Evolutionary conservation across 768 basidiomycete species (phyloP).

Genomic region (Lactifluus piperatus): DNA sequence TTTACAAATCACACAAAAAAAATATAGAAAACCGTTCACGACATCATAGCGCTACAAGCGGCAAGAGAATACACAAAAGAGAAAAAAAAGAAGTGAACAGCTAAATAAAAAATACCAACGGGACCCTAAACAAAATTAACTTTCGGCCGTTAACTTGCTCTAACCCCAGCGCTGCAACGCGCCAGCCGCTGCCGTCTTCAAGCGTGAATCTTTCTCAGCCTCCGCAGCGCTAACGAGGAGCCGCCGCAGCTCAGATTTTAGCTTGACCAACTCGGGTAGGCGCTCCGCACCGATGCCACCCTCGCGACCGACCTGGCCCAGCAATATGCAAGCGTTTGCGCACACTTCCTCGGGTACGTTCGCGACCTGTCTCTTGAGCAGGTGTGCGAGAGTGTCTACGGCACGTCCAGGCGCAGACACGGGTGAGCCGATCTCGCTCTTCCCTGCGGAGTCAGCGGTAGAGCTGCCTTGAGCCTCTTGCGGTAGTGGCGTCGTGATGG

Average conservation of each 20-base stretch:
- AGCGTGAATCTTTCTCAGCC: conserved; percentile 29
- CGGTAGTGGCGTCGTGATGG: conserved; percentile 44
- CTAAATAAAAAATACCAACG: neutral
- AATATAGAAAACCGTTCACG: neutral
- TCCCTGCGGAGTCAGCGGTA: conserved; percentile 30
- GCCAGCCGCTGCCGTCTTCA: conserved; percentile 34
- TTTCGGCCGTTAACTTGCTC: too few relatives aligned
- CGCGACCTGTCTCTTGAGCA: conserved; percentile 42
- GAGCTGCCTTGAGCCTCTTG: conserved; percentile 28
- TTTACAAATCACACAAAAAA: neutral
- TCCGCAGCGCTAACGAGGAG: conserved; percentile 41
- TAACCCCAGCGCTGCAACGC: conserved; percentile 26
- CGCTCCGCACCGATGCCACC: conserved; percentile 36
- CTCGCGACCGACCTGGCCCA: conserved; percentile 54
- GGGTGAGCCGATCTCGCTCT: conserved; percentile 40
- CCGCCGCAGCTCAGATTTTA: conserved; percentile 44
- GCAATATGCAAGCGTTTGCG: conserved; percentile 63
- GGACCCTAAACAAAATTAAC: too few relatives aligned
- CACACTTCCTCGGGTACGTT: conserved; percentile 68
- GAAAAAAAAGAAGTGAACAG: too few relatives aligned
- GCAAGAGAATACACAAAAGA: conserved; percentile 7
- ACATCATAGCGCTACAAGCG: conserved; percentile 17
- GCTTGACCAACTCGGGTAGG: conserved; percentile 29
- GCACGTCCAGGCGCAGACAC: conserved; percentile 45
- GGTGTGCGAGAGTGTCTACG: conserved; percentile 58